Evolutionary conservation across 106 monocot species (phyloP).

Genomic region (Dendrobium nobile): DNA sequence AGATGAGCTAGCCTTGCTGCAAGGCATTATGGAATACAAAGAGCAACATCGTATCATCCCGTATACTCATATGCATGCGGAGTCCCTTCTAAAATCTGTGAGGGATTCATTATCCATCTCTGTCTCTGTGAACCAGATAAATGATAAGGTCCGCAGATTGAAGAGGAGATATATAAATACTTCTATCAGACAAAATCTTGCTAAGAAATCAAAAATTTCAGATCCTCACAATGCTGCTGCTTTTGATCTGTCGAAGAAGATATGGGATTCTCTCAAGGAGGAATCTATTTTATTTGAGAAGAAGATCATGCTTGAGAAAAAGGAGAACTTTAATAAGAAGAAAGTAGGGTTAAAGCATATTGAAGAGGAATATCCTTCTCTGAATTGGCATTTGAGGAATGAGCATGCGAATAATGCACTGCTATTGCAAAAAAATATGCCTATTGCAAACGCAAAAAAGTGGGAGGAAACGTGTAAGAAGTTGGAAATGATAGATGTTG

Average conservation of each 20-base stretch:
- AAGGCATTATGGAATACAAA: conserved; percentile 3
- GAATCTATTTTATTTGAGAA: background rate
- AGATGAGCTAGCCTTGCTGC: conserved; percentile 1
- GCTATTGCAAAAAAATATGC: background rate
- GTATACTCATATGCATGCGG: background rate
- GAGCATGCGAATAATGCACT: background rate
- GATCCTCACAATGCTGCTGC: background rate
- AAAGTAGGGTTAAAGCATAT: background rate
- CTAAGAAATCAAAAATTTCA: background rate
- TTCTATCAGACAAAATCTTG: background rate
- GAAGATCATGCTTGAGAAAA: background rate
- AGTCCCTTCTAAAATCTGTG: background rate
- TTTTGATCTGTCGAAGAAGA: conserved; percentile 4
- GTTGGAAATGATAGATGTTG: background rate
- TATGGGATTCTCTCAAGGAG: background rate
- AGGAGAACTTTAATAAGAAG: background rate
- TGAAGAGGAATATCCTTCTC: background rate
- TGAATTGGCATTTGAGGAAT: background rate
- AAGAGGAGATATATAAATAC: background rate
- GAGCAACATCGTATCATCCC: background rate
- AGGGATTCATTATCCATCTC: background rate
- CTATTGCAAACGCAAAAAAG: background rate
- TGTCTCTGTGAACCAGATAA: background rate
- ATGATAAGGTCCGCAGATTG: background rate
- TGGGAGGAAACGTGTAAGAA: conserved; percentile 3